A percentile compares a stretch with the other conserved stretches of the same genome.
These are phyloP conservation scores for Hypomontagnella monticulosa DNA, from an alignment of 495 filamentous ascomycete species.

Conservation along the genomic window DNA sequence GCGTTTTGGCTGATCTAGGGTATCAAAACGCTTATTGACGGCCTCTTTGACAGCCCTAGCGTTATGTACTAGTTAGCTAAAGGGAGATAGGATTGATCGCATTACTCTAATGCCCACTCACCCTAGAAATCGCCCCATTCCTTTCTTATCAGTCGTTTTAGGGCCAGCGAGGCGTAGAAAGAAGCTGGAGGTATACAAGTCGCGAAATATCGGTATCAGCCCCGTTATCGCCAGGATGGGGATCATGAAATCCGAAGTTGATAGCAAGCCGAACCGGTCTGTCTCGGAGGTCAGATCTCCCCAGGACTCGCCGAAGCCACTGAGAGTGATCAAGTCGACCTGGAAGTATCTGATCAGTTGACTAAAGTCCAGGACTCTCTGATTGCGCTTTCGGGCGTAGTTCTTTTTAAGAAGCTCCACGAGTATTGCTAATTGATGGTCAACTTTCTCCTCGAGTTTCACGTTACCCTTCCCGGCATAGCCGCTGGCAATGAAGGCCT, in stretches of 20 bases:
- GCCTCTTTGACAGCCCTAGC: conserved; percentile 44
- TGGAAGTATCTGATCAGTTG: conserved; percentile 59
- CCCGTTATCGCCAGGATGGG: conserved; percentile 39
- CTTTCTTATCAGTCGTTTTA: conserved; percentile 61
- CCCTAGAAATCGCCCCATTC: conserved; percentile 50
- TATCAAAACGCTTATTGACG: conserved; percentile 47
- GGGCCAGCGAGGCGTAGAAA: conserved; percentile 65
- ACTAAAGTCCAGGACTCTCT: conserved; percentile 54
- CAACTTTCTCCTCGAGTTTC: conserved; percentile 57
- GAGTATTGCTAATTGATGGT: conserved; percentile 51
- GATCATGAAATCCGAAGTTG: conserved; percentile 47
- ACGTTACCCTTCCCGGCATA: conserved; percentile 63
- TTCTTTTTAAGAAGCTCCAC: conserved; percentile 51
- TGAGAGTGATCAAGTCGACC: conserved; percentile 58
- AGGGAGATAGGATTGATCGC: background rate
- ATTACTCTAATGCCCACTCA: conserved; percentile 28
- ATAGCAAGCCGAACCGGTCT: conserved; percentile 61
- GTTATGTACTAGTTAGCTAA: conserved; percentile 3
- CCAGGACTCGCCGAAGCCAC: conserved; percentile 64
- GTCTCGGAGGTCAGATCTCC: conserved; percentile 56
- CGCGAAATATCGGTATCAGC: conserved; percentile 45
- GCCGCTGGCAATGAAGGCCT: conserved; percentile 50
- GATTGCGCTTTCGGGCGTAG: conserved; percentile 44
- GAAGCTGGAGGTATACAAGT: conserved; percentile 50
- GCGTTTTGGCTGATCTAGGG: conserved; percentile 36